phyloP scores from a whole-genome alignment of 345 rosid genomes.

The Carallia brachiata region DNA sequence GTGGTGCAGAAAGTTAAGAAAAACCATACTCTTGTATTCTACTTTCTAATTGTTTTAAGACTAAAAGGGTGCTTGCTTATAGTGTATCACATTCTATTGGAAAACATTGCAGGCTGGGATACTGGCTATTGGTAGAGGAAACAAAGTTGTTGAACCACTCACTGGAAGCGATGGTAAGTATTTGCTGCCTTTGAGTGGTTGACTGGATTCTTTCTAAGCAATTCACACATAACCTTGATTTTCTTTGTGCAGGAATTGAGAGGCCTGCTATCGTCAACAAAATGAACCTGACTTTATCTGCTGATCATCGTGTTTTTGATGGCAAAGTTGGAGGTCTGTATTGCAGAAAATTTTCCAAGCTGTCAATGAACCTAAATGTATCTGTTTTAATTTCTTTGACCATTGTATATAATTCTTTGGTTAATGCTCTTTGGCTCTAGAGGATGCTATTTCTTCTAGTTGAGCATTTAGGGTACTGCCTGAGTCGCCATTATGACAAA shows the following conservation, averaged over 20 bases:
- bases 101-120: constrained; percentile 64
- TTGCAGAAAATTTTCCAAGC: background rate
- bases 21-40: no score
- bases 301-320: constrained; percentile 92
- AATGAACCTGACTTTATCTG: constrained; percentile 83
- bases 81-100: background rate
- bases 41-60: no score
- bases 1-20: no score
- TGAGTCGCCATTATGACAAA: no score
- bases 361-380: background rate
- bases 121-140: constrained; percentile 95
- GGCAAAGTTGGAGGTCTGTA: constrained; percentile 85
- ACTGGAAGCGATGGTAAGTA: constrained; percentile 67
- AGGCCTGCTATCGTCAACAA: constrained; percentile 66
- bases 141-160: constrained; percentile 72
- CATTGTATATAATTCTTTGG: background rate
- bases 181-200: constrained; percentile 1
- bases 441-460: no score
- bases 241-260: constrained; percentile 56
- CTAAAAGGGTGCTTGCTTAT: background rate
- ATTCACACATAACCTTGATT: constrained; percentile 8
- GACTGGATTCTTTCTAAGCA: background rate
- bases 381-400: background rate
- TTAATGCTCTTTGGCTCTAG: no score
- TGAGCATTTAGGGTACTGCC: no score